Evolutionary conservation across 2,329 filamentous ascomycete species (phyloP).

Genomic region (Keithomyces neogunnii): DNA sequence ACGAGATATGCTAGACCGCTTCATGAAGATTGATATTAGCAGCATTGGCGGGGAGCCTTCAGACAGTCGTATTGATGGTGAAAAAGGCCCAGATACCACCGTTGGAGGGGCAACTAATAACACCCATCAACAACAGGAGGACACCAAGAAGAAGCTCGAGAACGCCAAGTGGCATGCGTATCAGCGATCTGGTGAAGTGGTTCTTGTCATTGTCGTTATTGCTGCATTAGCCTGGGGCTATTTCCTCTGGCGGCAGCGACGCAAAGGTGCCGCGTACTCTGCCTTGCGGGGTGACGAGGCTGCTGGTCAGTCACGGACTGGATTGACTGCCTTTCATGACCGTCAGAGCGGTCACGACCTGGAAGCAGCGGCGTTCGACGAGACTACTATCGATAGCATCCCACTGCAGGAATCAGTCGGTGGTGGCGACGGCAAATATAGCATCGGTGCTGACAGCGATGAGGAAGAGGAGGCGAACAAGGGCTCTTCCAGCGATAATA

Average conservation of each 20-base stretch:
- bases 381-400: slow-evolving; percentile 55
- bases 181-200: slow-evolving; percentile 76
- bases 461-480: slow-evolving; percentile 26
- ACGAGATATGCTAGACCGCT: slow-evolving; percentile 94
- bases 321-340: slow-evolving; percentile 39
- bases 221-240: slow-evolving; percentile 69
- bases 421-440: slow-evolving; percentile 40
- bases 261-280: slow-evolving; percentile 45
- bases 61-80: slow-evolving; percentile 76
- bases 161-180: slow-evolving; percentile 86
- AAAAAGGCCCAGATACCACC: slow-evolving; percentile 69
- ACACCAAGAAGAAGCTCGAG: slow-evolving; percentile 60
- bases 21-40: slow-evolving; percentile 87
- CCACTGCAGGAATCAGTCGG: slow-evolving; percentile 39
- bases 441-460: slow-evolving; percentile 48
- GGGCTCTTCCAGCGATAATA: too few species aligned
- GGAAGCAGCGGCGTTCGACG: slow-evolving; percentile 57
- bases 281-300: slow-evolving; percentile 34
- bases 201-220: slow-evolving; percentile 71
- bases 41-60: slow-evolving; percentile 74
- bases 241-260: slow-evolving; percentile 55
- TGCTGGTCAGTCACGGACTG: slow-evolving; percentile 21
- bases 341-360: slow-evolving; percentile 42
- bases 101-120: slow-evolving; percentile 60
- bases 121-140: slow-evolving; percentile 44